A percentile compares a stretch with the other conserved stretches of the same genome.
Conservation (phyloP, 768 basidiomycete species). For the Amanita subjunquillea region DNA sequence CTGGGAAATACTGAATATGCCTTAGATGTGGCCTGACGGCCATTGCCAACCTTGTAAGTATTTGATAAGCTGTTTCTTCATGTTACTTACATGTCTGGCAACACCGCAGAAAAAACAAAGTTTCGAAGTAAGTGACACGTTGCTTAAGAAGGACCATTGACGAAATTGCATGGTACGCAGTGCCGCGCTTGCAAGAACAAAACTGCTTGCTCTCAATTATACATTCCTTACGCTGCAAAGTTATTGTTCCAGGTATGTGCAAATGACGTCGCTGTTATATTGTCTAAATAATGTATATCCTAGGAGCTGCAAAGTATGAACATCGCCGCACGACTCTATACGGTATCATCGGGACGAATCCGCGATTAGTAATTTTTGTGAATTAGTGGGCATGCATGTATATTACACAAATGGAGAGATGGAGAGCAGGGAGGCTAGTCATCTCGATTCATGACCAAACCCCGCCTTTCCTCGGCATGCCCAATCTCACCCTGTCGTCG, state of each 20-base stretch:
- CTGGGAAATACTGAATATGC: conserved; percentile 7
- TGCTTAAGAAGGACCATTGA: background rate
- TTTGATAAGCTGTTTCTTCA: background rate
- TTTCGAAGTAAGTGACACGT: conserved; percentile 52
- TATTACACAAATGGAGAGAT: background rate
- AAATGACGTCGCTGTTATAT: background rate
- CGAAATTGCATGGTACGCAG: conserved; percentile 16
- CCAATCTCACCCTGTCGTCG: conserved; percentile 40
- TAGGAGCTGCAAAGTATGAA: conserved; percentile 95
- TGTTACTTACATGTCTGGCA: conserved; percentile 5
- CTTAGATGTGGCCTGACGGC: conserved; percentile 88
- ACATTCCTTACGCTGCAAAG: conserved; percentile 96
- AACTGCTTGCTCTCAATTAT: conserved; percentile 84
- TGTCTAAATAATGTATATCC: conserved; percentile 1
- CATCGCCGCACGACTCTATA: conserved; percentile 81
- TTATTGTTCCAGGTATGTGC: conserved; percentile 82
- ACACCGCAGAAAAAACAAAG: conserved; percentile 83
- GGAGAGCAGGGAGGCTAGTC: conserved; percentile 17
- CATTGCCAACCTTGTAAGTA: conserved; percentile 84
- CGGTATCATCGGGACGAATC: conserved; percentile 80
- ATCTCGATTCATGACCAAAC: conserved; percentile 36
- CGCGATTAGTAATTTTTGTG: conserved; percentile 37
- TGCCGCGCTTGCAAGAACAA: conserved; percentile 98
- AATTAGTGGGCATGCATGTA: conserved; percentile 5
- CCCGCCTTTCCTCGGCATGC: conserved; percentile 50